phyloP scores from a whole-genome alignment of 1,284 basidiomycete species.

The Xerocomus amazonicus region DNA sequence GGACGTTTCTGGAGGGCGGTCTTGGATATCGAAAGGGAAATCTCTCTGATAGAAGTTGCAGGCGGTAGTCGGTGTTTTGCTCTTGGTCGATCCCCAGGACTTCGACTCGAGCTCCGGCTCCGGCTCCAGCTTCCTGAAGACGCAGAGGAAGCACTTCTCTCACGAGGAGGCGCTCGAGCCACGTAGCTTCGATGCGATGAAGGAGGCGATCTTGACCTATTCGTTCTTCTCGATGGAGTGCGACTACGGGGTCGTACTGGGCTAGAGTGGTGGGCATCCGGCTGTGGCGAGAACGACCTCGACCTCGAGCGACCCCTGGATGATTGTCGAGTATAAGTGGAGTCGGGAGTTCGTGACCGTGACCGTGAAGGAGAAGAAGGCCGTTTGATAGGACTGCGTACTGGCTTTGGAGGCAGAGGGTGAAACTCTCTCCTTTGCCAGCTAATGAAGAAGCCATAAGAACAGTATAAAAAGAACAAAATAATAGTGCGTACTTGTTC shows the following conservation, averaged over 20 bases:
- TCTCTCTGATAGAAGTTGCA: slow-evolving; percentile 42
- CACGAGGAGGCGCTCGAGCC: slow-evolving; percentile 30
- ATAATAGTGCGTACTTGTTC: slow-evolving; percentile 57
- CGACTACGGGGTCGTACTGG: slow-evolving; percentile 35
- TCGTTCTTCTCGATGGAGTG: slow-evolving; percentile 33
- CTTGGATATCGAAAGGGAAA: slow-evolving; percentile 36
- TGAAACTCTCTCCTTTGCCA: slow-evolving; percentile 50
- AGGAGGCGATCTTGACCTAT: slow-evolving; percentile 37
- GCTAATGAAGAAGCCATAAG: slow-evolving; percentile 29
- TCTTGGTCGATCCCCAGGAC: slow-evolving; percentile 46
- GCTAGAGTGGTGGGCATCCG: slow-evolving; percentile 49
- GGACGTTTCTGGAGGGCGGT: slow-evolving; percentile 27
- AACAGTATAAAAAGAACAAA: neutral
- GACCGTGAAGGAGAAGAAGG: slow-evolving; percentile 49
- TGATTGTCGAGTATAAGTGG: slow-evolving; percentile 59
- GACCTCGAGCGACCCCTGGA: slow-evolving; percentile 64
- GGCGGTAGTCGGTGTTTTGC: slow-evolving; percentile 63
- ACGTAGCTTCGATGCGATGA: slow-evolving; percentile 34
- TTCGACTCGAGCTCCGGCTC: slow-evolving; percentile 53
- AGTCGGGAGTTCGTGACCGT: slow-evolving; percentile 59
- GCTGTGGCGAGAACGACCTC: slow-evolving; percentile 53
- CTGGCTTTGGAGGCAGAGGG: slow-evolving; percentile 35
- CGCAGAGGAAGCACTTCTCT: slow-evolving; percentile 45
- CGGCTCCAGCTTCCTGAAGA: slow-evolving; percentile 48
- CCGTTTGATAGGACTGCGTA: slow-evolving; percentile 31